Base-by-base conservation (phyloP, 2,329 filamentous ascomycete genomes). In the Nannizziopsis arthrosporioides region DNA sequence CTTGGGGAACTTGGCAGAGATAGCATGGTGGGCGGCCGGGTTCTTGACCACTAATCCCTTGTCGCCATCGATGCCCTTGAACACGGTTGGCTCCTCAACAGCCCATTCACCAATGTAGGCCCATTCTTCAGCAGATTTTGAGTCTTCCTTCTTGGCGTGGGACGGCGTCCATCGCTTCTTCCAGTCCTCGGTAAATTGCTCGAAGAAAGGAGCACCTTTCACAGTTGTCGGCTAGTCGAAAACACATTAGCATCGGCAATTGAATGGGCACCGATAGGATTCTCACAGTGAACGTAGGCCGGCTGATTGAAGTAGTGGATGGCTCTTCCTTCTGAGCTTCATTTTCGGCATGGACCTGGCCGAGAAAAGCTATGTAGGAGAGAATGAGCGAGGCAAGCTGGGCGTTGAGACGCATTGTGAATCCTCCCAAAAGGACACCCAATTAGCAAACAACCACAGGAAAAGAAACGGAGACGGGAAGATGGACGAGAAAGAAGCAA, bases 1-100 rank as follows among this genome's bases (percentile, higher is more conserved):
- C 77, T 93, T 88, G 67, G 85, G 81, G 75, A 98, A 96, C 73
- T 96, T 96, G 73, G 92, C 87, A 43, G 92, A 98, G 69, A 98
- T 98, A 74, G 92, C 92, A 72, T 98, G 92, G 74, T 98, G 92
- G 61, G 92, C 92, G 57, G 92, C 92, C 56, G 85, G 78, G 74
- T 96, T 94, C 83, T 98, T 98, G 70, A 96, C 80, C 55, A 98
- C 90, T 59, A 98, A 81, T 70, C 90, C 92, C 75, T 93, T 93
- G 73, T 96, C 90, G 55, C 86, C 88, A 61, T 88, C 82, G 60
- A 95, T 92, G 60, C 88, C 92, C 75, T 92, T 93, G 69, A 85
- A 83, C 62, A 92, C 80, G 53, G 73, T 73, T 47, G 92, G 92
- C 78, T 96, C 92, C 75, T 98, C 92, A 53, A 95, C 92, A 44